Base-by-base conservation (phyloP, 345 rosid species). In the Eutrema japonicum region DNA sequence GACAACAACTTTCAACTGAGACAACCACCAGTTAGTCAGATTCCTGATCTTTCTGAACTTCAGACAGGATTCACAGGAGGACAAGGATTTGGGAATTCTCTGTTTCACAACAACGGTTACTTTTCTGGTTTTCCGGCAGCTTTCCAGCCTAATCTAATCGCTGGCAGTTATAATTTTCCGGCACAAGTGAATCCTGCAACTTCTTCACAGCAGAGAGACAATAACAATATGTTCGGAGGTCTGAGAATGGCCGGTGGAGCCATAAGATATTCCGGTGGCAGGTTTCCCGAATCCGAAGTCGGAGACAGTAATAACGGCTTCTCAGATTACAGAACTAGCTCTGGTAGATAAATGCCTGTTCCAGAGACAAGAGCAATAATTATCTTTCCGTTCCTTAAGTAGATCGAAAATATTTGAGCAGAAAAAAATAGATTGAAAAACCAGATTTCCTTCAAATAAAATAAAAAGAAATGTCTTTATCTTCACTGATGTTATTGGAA, bases 101-200 rank as follows among this genome's bases (percentile, higher is more conserved):
- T 65, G 67, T 64, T 40, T 49, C 14, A 51, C 43, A 59, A 66
- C 58, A 71, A 58, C 12, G 48, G 56, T 29, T 57, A 77, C 80
- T 56, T 77, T 2, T 70, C 76, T 55, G 54, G 66, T 59, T 71
- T 65, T 71, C 58, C 68, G 16, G 46, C 63, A 58, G 68, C 68
- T 65, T 71, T 53, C 30, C 77, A 50, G 41, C 54, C 75, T 61
- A 55, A 64, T 70, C 22, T 55, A 45, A 48, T 70, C 0, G 8
- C 64, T 16, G 50, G 42, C 26, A 26, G 74, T 60, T 68, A 58
- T 8, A 75, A 51, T 45, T 45, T 68, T 43, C 64, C 48, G 18
- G 43, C 36, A 65, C 77, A 71, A 65, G 13, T 56, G 56, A 56
- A 41, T 64, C 48, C 30, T 47, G 47, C n/a, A 4, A n/a, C 68